Percentiles rank a stretch among this genome's conserved stretches.
Evolutionary conservation across 169 alveolate species (phyloP).

Genomic region (Cryptosporidium ubiquitum): DNA sequence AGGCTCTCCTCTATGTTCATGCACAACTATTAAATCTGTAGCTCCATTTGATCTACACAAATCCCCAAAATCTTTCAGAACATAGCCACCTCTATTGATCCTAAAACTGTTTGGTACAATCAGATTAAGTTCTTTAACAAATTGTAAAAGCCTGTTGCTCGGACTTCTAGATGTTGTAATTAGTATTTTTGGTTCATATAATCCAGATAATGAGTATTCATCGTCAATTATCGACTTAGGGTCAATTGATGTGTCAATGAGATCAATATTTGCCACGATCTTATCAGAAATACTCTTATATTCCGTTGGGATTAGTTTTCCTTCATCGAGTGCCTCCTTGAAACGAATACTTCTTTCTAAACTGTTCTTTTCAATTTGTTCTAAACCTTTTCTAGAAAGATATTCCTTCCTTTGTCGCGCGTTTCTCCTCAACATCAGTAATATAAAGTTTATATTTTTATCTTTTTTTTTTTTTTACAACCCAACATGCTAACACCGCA

Average conservation of each 20-base stretch:
- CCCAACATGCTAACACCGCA: not conserved
- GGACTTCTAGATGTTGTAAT: slow-evolving; percentile 97
- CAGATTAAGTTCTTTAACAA: slow-evolving; percentile 95
- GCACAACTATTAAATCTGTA: slow-evolving; percentile 93
- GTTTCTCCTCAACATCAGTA: slow-evolving; percentile 91
- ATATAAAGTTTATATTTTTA: not conserved
- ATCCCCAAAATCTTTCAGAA: slow-evolving; percentile 92
- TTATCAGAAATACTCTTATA: slow-evolving; percentile 83
- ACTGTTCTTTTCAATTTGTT: slow-evolving; percentile 87
- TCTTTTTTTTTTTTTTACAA: not conserved
- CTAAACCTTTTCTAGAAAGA: slow-evolving; percentile 90
- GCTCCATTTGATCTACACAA: slow-evolving; percentile 93
- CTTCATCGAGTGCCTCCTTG: slow-evolving; percentile 88
- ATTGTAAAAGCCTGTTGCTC: slow-evolving; percentile 91
- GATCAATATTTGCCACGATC: slow-evolving; percentile 84
- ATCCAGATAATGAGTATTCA: slow-evolving; percentile 89
- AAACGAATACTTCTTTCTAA: slow-evolving; percentile 87
- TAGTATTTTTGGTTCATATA: slow-evolving; percentile 93
- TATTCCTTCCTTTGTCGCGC: slow-evolving; percentile 96
- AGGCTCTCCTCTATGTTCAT: slow-evolving; percentile 97
- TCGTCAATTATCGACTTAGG: slow-evolving; percentile 91
- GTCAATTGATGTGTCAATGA: slow-evolving; percentile 87
- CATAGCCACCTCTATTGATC: slow-evolving; percentile 96
- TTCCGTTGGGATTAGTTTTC: slow-evolving; percentile 89
- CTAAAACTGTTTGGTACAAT: slow-evolving; percentile 95